phyloP scores from a whole-genome alignment of 78 protist species.

The Protostelium mycophagum region DNA sequence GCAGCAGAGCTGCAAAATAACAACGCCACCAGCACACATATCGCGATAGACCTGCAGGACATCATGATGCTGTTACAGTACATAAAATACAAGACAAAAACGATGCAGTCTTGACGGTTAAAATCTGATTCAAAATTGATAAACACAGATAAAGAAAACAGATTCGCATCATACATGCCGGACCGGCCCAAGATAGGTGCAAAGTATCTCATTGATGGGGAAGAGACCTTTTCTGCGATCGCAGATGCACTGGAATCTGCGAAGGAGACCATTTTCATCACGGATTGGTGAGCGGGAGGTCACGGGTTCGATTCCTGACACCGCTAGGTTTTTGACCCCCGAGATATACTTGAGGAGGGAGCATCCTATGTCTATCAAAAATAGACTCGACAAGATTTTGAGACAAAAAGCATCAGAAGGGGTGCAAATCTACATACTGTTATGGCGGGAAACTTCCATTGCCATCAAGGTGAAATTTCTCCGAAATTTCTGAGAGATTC shows the following conservation, averaged over 20 bases:
- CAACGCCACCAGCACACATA: no score
- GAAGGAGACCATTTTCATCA: background rate
- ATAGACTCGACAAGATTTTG: slow-evolving; percentile 44
- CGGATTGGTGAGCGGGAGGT: slow-evolving; percentile 12
- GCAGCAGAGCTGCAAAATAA: no score
- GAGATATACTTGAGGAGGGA: slow-evolving; percentile 43
- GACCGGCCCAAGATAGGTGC: background rate
- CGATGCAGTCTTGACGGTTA: no score
- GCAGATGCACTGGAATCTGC: background rate
- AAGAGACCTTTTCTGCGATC: background rate
- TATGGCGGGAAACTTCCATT: slow-evolving; percentile 70
- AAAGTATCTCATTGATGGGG: background rate
- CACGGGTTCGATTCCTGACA: slow-evolving; percentile 27
- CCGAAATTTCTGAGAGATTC: background rate
- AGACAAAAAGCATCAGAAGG: slow-evolving; percentile 59
- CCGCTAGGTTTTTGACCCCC: slow-evolving; percentile 68
- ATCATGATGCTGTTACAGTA: no score
- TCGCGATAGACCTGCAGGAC: no score
- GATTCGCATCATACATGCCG: background rate
- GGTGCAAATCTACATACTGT: slow-evolving; percentile 56
- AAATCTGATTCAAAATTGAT: background rate
- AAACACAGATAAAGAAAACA: background rate
- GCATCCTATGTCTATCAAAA: slow-evolving; percentile 21
- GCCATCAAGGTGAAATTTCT: slow-evolving; percentile 23
- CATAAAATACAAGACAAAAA: no score